Evolutionary conservation across 768 basidiomycete genomes (phyloP).

Genomic region (Leucocoprinus birnbaumii): DNA sequence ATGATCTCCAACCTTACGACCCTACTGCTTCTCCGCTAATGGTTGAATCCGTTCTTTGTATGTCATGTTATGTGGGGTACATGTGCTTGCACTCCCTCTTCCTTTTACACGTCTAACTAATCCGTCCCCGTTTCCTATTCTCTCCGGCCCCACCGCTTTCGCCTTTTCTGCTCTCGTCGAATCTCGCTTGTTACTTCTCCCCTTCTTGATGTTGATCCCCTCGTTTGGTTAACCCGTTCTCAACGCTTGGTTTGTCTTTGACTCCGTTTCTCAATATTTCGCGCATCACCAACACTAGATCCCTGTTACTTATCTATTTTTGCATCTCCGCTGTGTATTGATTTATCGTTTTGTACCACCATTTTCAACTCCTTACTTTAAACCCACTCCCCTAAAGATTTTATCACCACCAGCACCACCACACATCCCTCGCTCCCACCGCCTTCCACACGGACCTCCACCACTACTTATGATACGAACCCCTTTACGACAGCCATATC

Average conservation of each 20-base stretch:
- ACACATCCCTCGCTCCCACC: background rate
- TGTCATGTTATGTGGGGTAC: background rate
- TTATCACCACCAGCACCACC: background rate
- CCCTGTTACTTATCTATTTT: background rate
- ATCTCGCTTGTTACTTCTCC: background rate
- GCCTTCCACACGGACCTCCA: background rate
- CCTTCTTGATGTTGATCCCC: background rate
- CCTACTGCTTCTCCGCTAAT: too few relatives aligned
- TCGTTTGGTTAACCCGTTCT: background rate
- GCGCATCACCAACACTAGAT: background rate
- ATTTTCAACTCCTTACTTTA: background rate
- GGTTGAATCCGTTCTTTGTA: background rate
- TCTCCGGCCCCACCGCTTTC: background rate
- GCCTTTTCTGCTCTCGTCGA: background rate
- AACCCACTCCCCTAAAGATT: background rate
- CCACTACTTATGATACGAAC: background rate
- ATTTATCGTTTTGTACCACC: background rate
- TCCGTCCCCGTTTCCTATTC: too few relatives aligned
- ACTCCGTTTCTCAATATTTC: background rate
- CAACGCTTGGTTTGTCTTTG: background rate
- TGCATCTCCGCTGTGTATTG: background rate
- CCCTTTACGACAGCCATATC: too few relatives aligned
- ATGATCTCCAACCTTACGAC: background rate
- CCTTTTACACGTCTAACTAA: background rate
- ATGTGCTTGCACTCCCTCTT: background rate